Evolutionary conservation across 768 basidiomycete genomes (phyloP).

Genomic region (Rhizopogon salebrosus): DNA sequence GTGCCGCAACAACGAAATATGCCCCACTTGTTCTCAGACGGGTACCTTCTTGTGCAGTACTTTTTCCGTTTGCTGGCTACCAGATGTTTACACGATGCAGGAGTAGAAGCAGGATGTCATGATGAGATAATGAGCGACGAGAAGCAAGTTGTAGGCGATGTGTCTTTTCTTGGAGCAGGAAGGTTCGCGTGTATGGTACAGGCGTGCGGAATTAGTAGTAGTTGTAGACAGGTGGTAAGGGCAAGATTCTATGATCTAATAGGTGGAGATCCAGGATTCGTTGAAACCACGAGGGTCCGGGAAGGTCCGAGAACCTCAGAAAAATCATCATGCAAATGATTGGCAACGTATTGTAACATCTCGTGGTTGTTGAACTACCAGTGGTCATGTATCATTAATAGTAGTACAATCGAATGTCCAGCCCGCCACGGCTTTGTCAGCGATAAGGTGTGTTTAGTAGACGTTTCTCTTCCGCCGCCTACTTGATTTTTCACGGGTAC

Average conservation of each 20-base stretch:
- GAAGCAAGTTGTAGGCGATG: constrained; percentile 59
- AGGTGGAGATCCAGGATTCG: too few species aligned
- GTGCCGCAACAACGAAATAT: constrained; percentile 73
- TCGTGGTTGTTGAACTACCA: background rate
- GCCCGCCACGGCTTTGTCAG: background rate
- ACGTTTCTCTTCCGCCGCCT: background rate
- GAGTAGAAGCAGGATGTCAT: constrained; percentile 70
- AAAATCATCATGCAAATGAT: too few species aligned
- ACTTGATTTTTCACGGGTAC: constrained; percentile 3
- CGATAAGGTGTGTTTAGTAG: too few species aligned
- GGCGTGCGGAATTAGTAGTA: constrained; percentile 76
- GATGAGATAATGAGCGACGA: constrained; percentile 43
- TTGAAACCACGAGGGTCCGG: too few species aligned
- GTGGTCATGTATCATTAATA: too few species aligned
- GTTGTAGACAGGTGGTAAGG: constrained; percentile 57
- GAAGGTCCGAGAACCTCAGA: too few species aligned
- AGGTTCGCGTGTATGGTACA: constrained; percentile 66
- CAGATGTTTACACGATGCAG: constrained; percentile 93
- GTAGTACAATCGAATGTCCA: background rate
- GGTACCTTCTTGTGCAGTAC: constrained; percentile 52
- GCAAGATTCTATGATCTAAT: too few species aligned
- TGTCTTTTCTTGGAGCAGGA: constrained; percentile 66
- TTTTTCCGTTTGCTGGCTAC: constrained; percentile 77
- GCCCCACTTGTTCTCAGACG: constrained; percentile 78
- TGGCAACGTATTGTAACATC: background rate